These are phyloP conservation scores for Hymenochaete sp. DNA, from an alignment of 1,284 basidiomycete genomes.

Conservation along the genomic window DNA sequence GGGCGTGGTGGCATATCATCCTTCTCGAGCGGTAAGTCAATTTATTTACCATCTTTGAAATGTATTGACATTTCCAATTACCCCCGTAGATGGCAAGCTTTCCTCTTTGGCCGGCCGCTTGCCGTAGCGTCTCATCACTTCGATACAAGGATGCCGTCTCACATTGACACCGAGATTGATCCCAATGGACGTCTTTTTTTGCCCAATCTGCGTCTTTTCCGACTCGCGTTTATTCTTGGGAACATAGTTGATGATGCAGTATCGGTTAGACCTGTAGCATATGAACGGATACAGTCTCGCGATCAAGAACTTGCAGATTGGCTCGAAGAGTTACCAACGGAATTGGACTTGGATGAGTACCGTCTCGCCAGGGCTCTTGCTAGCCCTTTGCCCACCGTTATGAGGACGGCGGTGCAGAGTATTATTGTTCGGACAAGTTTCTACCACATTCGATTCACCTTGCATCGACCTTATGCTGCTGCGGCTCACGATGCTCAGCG, in stretches of 20 bases:
- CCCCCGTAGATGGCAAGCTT: constrained; percentile 76
- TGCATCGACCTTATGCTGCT: constrained; percentile 68
- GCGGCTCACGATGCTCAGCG: constrained; percentile 21
- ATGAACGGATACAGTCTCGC: constrained; percentile 59
- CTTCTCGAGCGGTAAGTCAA: constrained; percentile 57
- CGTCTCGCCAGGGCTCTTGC: constrained; percentile 59
- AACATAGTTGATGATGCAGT: constrained; percentile 77
- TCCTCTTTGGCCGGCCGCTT: constrained; percentile 73
- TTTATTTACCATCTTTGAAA: neutral
- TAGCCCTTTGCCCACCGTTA: constrained; percentile 38
- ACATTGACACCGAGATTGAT: constrained; percentile 50
- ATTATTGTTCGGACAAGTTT: constrained; percentile 67
- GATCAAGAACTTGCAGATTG: constrained; percentile 60
- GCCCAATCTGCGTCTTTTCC: constrained; percentile 67
- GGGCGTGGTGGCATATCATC: constrained; percentile 83
- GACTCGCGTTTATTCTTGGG: constrained; percentile 62
- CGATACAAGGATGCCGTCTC: constrained; percentile 63
- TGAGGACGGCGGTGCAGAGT: constrained; percentile 65
- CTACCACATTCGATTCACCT: constrained; percentile 72
- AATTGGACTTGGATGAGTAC: constrained; percentile 68
- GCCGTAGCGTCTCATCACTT: constrained; percentile 70
- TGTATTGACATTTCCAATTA: neutral
- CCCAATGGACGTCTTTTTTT: constrained; percentile 54
- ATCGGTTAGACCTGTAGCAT: constrained; percentile 63
- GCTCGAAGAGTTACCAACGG: constrained; percentile 62